phyloP scores from a whole-genome alignment of 257 asterid genomes.

The Forsythia viridissima region DNA sequence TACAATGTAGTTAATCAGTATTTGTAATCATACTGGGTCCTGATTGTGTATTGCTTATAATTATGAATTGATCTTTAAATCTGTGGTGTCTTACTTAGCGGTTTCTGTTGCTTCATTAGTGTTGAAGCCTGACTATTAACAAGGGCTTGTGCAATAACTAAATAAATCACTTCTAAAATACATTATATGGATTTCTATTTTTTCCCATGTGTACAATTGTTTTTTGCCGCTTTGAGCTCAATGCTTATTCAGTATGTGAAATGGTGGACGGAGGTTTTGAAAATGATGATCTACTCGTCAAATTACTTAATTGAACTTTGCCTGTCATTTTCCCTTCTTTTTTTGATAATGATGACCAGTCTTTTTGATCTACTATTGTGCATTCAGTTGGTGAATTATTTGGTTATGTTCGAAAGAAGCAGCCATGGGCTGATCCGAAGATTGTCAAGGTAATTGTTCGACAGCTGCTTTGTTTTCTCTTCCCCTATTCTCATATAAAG shows the following conservation, averaged over 20 bases:
- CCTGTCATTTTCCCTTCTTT: background rate
- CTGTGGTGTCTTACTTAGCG: background rate
- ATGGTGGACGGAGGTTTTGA: background rate
- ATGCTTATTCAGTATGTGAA: background rate
- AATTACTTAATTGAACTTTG: background rate
- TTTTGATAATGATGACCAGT: background rate
- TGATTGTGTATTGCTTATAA: background rate
- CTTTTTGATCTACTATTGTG: constrained; percentile 13
- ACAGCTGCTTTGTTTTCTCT: constrained; percentile 4
- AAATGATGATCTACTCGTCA: background rate
- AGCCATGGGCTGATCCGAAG: constrained; percentile 94
- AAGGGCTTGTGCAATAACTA: background rate
- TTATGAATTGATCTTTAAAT: no score
- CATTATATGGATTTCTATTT: background rate
- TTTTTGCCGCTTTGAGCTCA: background rate
- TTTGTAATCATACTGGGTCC: background rate
- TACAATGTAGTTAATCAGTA: background rate
- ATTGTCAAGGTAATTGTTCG: constrained; percentile 65
- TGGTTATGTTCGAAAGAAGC: constrained; percentile 75
- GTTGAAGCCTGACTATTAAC: background rate
- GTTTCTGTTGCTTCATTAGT: background rate
- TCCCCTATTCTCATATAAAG: background rate
- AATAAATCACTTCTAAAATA: background rate
- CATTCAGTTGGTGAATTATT: constrained; percentile 78
- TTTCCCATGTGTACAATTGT: background rate